Evolutionary conservation across 768 basidiomycete genomes (phyloP), one percentile per base, ranked within the genome.

Genomic region (Hebeloma cylindrosporum): DNA sequence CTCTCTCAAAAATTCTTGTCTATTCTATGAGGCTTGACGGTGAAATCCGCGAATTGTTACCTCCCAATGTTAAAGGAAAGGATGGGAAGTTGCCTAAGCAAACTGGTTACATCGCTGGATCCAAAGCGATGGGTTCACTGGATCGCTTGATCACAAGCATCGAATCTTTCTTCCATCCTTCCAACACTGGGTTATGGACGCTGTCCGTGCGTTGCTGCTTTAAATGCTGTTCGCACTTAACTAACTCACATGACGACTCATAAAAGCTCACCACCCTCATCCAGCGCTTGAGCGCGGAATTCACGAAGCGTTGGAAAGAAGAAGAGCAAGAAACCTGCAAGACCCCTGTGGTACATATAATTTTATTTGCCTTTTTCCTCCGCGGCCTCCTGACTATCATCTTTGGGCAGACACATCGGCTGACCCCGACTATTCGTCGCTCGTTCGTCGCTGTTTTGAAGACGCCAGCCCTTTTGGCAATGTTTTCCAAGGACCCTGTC

Each of bases 91-190:
- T 68, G 23, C 57, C 65, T 20, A 63, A 61, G 43, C 72, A 73
- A 50, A 64, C 48, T 21, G 82, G 79, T 16, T 89, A 76, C 60
- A 66, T 90, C 21, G 93, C 82, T 0, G 95, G 95, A 11, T 93
- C 88, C 2, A 87, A 79, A 59, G 89, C 93, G 14, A 73, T 98
- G 47, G 91, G 95, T 56, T 84, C 90, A 10, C 70, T 98, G 20
- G 88, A 90, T 54, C 83, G 83, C 53, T 68, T 98, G 30, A 80
- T 98, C 49, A 94, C 90, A 10, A 93, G 90, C 56, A 90, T 88
- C 5, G 95, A 98, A 60, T 83, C 86, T 0, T 95, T 88, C 72
- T 98, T 97, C 68, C 95, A 98, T 63, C 95, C 95, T 1, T 90
- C 89, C 3, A 96, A 96, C 60, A 83, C 83, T 22, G 94, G 94